Base-by-base conservation (phyloP, 331 rosid genomes). In the Quercus lobata region DNA sequence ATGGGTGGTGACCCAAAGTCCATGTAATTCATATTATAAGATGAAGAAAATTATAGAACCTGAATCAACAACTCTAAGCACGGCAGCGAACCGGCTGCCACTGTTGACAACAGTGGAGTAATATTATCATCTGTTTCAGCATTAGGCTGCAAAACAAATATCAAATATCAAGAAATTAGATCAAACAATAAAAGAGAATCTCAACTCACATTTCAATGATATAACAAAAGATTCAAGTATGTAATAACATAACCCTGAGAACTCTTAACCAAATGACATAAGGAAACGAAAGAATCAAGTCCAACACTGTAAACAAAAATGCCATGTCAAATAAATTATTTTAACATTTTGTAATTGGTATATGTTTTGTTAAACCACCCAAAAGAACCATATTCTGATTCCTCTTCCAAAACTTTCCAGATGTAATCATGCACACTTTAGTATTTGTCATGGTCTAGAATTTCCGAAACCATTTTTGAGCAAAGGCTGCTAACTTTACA, bases 11-110 rank as follows among this genome's bases (percentile, higher is more conserved):
- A 56, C 76, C 61, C 57, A 35, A 68, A 19, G 7, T 34, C 27
- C 18, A n/a, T 29, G 6, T 27, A 27, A 72, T 54, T n/a, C 5
- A 57, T 52, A 56, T 58, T 1, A 56, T 49, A 81, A 70, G 55
- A 78, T 54, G 25, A 84, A 57, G 66, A 76, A 78, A 77, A 44
- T 75, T 57, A 34, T 63, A 37, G 32, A 80, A 96, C 99, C 98
- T 96, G 91, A 87, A 93, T 89, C 81, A 96, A 82, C 81, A 89
- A 83, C 81, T 93, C 99, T 76, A 93, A 84, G 88, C 97, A 91
- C 27, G 88, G 88, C 79, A 91, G 85, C 24, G 99, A 93, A 84
- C 90, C 90, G n/a, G 98, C 98, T 30, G 99, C 98, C 76, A 96
- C 98, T 52, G 97, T 73, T 32, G 98, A 93, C 81, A 90, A 76